Percentiles rank a stretch among this genome's conserved stretches.
phyloP scores from a whole-genome alignment of 139 green algal genomes.

The Pleodorina starrii region DNA sequence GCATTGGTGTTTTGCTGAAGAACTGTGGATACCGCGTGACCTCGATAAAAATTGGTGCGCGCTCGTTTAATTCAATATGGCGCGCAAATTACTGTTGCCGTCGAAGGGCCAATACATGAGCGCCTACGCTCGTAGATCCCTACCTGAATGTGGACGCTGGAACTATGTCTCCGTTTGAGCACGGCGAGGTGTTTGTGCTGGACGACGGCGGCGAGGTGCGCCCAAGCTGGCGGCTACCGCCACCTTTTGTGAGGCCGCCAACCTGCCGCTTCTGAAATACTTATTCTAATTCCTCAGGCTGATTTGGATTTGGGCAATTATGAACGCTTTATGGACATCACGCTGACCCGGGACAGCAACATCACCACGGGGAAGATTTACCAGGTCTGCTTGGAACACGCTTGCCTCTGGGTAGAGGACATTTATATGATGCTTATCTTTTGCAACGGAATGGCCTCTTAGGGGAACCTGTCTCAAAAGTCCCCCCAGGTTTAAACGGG shows the following conservation, averaged over 20 bases:
- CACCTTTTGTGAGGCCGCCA: background rate
- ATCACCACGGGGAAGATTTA: slow-evolving; percentile 98
- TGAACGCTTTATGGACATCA: slow-evolving; percentile 98
- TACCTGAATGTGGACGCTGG: slow-evolving; percentile 99
- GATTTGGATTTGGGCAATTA: slow-evolving; percentile 99
- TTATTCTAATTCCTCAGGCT: slow-evolving; percentile 66
- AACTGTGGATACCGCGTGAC: slow-evolving; percentile 94
- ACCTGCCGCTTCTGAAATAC: background rate
- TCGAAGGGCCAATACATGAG: background rate
- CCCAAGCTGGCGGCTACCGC: slow-evolving; percentile 6
- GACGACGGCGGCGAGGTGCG: slow-evolving; percentile 97
- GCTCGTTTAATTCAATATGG: background rate
- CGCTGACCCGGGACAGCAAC: slow-evolving; percentile 97
- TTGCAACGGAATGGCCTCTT: no score
- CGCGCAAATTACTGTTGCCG: background rate
- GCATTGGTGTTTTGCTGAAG: slow-evolving; percentile 96
- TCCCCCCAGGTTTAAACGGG: no score
- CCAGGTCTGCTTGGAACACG: no score
- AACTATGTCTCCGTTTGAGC: slow-evolving; percentile 99
- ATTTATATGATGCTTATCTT: no score
- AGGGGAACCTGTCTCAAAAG: no score
- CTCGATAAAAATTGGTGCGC: slow-evolving; percentile 97
- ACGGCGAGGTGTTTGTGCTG: slow-evolving; percentile 99
- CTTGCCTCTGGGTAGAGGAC: no score
- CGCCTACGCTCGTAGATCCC: slow-evolving; percentile 81